phyloP scores from a whole-genome alignment of 805 yeast species.

The Nakazawaea pomicola region DNA sequence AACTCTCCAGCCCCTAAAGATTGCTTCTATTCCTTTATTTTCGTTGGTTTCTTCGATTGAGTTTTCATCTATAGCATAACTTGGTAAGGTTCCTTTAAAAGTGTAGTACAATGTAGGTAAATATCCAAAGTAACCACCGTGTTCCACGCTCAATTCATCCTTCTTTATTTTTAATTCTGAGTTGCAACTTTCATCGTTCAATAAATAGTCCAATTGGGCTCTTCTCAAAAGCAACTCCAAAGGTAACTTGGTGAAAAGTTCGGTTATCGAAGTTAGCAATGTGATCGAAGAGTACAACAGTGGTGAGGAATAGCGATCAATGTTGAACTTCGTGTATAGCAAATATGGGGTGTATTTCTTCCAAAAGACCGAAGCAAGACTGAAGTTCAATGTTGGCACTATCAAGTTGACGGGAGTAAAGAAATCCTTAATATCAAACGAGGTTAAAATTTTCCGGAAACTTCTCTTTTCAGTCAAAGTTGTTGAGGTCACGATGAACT shows the following conservation, averaged over 20 bases:
- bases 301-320: slow-evolving; percentile 65
- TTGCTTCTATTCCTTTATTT: slow-evolving; percentile 41
- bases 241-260: slow-evolving; percentile 75
- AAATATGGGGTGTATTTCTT: slow-evolving; percentile 63
- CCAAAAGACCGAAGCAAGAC: slow-evolving; percentile 56
- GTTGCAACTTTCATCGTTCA: slow-evolving; percentile 33
- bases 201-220: slow-evolving; percentile 68
- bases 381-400: slow-evolving; percentile 63
- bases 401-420: slow-evolving; percentile 57
- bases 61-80: slow-evolving; percentile 20
- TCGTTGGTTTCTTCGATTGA: slow-evolving; percentile 30
- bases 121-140: slow-evolving; percentile 51
- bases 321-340: slow-evolving; percentile 52
- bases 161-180: slow-evolving; percentile 38
- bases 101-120: slow-evolving; percentile 49
- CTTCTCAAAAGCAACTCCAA: slow-evolving; percentile 81
- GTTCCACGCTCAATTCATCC: slow-evolving; percentile 53
- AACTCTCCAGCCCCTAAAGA: slow-evolving; percentile 90
- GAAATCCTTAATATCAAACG: slow-evolving; percentile 36
- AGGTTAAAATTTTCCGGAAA: slow-evolving; percentile 60
- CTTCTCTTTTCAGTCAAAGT: slow-evolving; percentile 48
- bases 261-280: slow-evolving; percentile 57
- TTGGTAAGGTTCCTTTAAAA: slow-evolving; percentile 30
- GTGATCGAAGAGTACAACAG: slow-evolving; percentile 52
- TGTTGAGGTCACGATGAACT: slow-evolving; percentile 67